Percentiles rank a stretch among this genome's conserved stretches.
These are phyloP conservation scores for Wickerhamiella kurtzmanii DNA, from an alignment of 805 yeast species.

Conservation along the genomic window DNA sequence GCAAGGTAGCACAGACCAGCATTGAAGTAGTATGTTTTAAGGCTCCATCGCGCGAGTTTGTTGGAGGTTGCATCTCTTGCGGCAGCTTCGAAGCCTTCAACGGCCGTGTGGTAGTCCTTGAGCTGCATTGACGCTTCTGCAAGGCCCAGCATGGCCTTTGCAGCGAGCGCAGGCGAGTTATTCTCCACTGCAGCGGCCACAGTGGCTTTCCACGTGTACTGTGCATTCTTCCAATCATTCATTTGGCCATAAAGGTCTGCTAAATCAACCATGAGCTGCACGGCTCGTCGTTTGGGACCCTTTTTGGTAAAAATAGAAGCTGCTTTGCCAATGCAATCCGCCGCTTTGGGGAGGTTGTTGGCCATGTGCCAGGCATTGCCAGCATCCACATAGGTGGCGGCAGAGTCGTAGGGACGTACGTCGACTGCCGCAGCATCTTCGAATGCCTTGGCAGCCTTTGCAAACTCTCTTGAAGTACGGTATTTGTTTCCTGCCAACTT, in stretches of 20 bases:
- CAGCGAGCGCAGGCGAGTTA: constrained; percentile 7
- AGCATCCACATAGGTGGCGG: constrained; percentile 11
- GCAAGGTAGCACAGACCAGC: constrained; percentile 15
- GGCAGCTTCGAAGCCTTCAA: constrained; percentile 9
- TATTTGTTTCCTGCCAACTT: constrained; percentile 10
- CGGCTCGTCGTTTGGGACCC: constrained; percentile 16
- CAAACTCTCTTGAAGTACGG: constrained; percentile 6
- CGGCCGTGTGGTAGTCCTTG: constrained; percentile 9
- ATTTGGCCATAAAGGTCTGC: constrained; percentile 12
- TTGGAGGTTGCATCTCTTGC: constrained; percentile 6
- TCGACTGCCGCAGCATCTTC: constrained; percentile 6
- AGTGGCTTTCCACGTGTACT: constrained; percentile 10
- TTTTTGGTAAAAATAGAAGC: constrained; percentile 8
- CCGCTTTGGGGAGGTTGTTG: constrained; percentile 8
- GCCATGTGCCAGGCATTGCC: constrained; percentile 11
- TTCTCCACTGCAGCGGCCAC: constrained; percentile 7
- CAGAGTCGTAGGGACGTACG: constrained; percentile 8
- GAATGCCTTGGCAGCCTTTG: constrained; percentile 12
- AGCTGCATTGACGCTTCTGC: constrained; percentile 11
- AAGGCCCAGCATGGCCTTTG: constrained; percentile 9
- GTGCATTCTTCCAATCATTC: constrained; percentile 6
- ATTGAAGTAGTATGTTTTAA: constrained; percentile 9
- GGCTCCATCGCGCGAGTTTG: constrained; percentile 3
- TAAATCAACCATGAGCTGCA: constrained; percentile 9
- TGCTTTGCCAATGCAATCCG: constrained; percentile 8